Conservation (phyloP, 441 rosid species). For the Aleurites moluccanus region DNA sequence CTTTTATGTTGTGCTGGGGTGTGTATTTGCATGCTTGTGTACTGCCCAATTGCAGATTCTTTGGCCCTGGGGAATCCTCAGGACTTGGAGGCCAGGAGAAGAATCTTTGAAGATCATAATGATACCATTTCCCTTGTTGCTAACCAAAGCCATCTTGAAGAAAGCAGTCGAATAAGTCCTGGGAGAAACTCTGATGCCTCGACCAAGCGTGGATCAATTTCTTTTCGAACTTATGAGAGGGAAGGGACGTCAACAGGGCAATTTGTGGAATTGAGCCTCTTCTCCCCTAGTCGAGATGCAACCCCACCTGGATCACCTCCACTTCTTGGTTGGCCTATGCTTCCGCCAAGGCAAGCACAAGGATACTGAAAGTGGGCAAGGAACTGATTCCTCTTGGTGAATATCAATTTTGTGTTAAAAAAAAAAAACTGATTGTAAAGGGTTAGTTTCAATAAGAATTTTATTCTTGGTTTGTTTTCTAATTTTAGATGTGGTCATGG, state of each 20-base stretch:
- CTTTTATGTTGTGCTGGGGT: slow-evolving; percentile 71
- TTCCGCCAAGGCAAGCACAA: slow-evolving; percentile 31
- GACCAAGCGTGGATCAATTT: slow-evolving; percentile 62
- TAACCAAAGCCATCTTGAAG: slow-evolving; percentile 56
- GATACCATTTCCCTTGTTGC: slow-evolving; percentile 64
- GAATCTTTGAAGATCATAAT: slow-evolving; percentile 51
- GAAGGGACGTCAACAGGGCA: slow-evolving; percentile 45
- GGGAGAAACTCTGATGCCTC: too few species aligned
- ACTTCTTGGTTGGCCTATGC: slow-evolving; percentile 63
- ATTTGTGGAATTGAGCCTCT: slow-evolving; percentile 62
- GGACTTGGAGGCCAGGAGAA: slow-evolving; percentile 65
- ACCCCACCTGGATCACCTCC: slow-evolving; percentile 59
- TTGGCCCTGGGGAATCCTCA: slow-evolving; percentile 70
- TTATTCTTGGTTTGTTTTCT: slow-evolving; percentile 40
- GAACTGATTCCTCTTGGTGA: slow-evolving; percentile 38
- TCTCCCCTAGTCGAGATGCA: slow-evolving; percentile 56
- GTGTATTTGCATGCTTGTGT: slow-evolving; percentile 79
- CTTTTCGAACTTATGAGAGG: slow-evolving; percentile 50
- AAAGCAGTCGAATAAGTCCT: too few species aligned
- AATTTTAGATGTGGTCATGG: slow-evolving; percentile 28
- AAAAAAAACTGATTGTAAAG: slow-evolving; percentile 63
- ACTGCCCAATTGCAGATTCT: slow-evolving; percentile 87
- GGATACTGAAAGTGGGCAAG: slow-evolving; percentile 34
- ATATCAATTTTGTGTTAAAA: slow-evolving; percentile 71
- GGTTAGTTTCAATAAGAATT: slow-evolving; percentile 55